Evolutionary conservation across 1,139 yeast genomes (phyloP), one percentile per base, ranked within the genome.

Genomic region (Geotrichum europaeum): DNA sequence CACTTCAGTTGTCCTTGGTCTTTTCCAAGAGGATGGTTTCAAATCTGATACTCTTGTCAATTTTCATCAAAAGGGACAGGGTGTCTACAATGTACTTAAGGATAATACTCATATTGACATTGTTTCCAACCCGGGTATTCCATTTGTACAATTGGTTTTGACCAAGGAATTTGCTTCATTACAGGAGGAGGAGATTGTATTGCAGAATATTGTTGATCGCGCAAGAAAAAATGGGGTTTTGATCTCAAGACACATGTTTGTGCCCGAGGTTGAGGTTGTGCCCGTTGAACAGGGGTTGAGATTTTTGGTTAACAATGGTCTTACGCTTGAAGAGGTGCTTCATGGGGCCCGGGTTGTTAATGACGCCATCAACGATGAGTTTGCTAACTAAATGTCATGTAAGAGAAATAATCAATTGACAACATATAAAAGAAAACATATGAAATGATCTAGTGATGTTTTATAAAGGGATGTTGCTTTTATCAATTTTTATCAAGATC

Each of bases 201-300:
- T 88, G 60, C 95, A 88, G 73, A 76, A 76, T 60, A 80, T 89
- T 40, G 82, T 87, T 43, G 86, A 87, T 68, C 71, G 74, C 34
- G 77, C 83, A 9, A 69, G 72, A 10, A 72, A 78, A n/a, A 77
- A 80, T 50, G 81, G 83, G 51, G 80, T 88, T 20, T 79, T 90
- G 64, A 78, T 91, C 57, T 79, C 92, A 15, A 84, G 96, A 70
- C 80, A 89, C 18, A 86, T 87, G 64, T 79, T 84, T 63, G 79
- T 90, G 20, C 78, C 86, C 61, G 85, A 83, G 66, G 96, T 87
- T 69, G 97, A 92, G 71, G 76, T 84, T 61, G 79, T 89, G 65
- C 95, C 96, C 3, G 79, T 89, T 53, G 81, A 83, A 57, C 96
- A 68, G 34, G 87, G 87, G 66, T 78, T 92, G 67, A 80, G 86